Conservation (phyloP, 2,329 filamentous ascomycete genomes). For the Colletotrichum liaoningense region DNA sequence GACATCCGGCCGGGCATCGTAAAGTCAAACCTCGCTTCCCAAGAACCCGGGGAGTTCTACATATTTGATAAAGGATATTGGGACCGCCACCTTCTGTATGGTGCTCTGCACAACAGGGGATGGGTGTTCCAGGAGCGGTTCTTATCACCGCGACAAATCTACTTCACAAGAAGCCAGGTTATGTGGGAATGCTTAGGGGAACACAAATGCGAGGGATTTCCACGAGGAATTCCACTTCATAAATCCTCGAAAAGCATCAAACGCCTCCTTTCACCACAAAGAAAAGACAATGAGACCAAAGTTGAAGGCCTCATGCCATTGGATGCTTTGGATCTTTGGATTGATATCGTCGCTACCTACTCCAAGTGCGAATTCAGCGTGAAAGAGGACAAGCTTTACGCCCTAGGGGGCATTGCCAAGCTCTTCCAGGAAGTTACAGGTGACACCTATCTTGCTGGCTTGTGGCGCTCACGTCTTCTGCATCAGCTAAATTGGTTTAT, state of each 20-base stretch:
- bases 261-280: not conserved
- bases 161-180: slow-evolving; percentile 36
- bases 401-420: slow-evolving; percentile 4
- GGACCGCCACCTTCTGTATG: not conserved
- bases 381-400: not conserved
- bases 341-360: not conserved
- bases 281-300: not conserved
- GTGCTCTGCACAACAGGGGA: slow-evolving; percentile 24
- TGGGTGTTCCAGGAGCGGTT: slow-evolving; percentile 41
- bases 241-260: not conserved
- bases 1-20: not conserved
- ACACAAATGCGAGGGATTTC: slow-evolving; percentile 37
- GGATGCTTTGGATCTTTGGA: not conserved
- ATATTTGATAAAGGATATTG: not conserved
- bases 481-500: slow-evolving; percentile 42
- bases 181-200: slow-evolving; percentile 37
- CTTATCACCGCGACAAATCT: slow-evolving; percentile 37
- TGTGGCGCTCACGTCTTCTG: slow-evolving; percentile 12
- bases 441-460: slow-evolving; percentile 15
- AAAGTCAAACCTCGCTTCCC: not conserved
- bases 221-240: not conserved
- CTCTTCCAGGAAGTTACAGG: slow-evolving; percentile 1
- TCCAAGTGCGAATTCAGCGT: not conserved
- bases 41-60: not conserved
- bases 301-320: not conserved